Evolutionary conservation across 108 stramenopile species (phyloP).

Genomic region (Mayamaea pseudoterrestris): DNA sequence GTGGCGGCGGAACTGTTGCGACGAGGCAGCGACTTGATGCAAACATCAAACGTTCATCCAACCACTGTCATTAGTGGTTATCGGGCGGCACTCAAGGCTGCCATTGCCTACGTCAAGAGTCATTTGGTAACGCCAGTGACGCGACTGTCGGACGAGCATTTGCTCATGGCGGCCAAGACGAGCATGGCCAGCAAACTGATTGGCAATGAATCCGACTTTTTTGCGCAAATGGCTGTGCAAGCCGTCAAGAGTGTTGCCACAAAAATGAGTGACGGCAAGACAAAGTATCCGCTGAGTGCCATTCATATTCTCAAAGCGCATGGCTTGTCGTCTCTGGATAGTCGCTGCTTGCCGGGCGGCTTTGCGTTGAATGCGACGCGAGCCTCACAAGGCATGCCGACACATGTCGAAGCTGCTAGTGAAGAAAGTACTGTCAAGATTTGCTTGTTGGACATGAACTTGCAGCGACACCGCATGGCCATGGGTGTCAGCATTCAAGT

Average conservation of each 20-base stretch:
- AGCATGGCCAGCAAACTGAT: constrained; percentile 96
- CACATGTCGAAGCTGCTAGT: constrained; percentile 35
- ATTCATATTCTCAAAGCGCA: constrained; percentile 99
- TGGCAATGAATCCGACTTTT: constrained; percentile 86
- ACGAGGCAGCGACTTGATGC: constrained; percentile 89
- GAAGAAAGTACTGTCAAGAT: constrained; percentile 64
- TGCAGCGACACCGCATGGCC: constrained; percentile 97
- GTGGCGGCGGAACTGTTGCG: constrained; percentile 94
- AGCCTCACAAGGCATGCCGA: constrained; percentile 97
- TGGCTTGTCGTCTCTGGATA: constrained; percentile 90
- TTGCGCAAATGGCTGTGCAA: constrained; percentile 90
- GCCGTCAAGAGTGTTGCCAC: constrained; percentile 85
- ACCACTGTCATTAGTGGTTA: constrained; percentile 97
- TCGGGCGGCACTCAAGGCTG: constrained; percentile 92
- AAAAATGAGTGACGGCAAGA: constrained; percentile 19
- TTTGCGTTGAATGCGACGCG: constrained; percentile 93
- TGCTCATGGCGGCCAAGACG: constrained; percentile 92
- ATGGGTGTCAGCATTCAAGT: constrained; percentile 95
- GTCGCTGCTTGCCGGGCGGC: constrained; percentile 85
- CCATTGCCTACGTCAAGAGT: constrained; percentile 81
- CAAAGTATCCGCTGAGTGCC: constrained; percentile 89
- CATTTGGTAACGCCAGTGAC: constrained; percentile 82
- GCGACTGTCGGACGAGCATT: constrained; percentile 69
- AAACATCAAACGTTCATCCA: constrained; percentile 89
- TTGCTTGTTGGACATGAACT: constrained; percentile 96